Conservation (phyloP, 768 basidiomycete species). For the Suillus cothurnatus region DNA sequence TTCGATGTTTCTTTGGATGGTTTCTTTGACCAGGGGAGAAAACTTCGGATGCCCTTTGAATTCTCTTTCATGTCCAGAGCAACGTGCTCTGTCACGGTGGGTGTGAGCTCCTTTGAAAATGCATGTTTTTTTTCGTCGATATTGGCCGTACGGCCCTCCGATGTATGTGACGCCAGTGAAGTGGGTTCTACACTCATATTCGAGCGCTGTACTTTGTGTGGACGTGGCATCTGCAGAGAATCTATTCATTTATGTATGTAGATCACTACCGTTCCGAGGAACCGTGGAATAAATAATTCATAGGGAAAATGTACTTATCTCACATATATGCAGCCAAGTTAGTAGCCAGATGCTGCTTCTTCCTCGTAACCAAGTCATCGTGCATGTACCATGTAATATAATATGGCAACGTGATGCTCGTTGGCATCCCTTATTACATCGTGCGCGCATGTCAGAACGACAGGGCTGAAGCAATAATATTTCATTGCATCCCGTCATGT, state of each 20-base stretch:
- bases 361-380: neutral
- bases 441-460: neutral
- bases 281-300: neutral
- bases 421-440: neutral
- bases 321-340: neutral
- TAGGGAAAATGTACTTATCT: neutral
- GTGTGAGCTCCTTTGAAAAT: neutral
- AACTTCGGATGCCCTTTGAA: conserved; percentile 31
- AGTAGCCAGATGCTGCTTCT: neutral
- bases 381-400: neutral
- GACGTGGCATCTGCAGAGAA: neutral
- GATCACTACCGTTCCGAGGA: neutral
- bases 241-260: neutral
- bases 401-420: neutral
- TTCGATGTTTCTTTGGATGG: conserved; percentile 25
- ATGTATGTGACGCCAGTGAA: conserved; percentile 13
- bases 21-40: conserved; percentile 42
- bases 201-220: neutral
- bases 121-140: conserved; percentile 48
- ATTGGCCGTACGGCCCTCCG: conserved; percentile 44
- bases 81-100: neutral
- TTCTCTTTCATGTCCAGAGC: neutral
- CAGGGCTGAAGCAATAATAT: neutral
- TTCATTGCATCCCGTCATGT: no score
- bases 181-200: neutral